phyloP scores from a whole-genome alignment of 441 rosid genomes.

The Gossypium gossypioides region DNA sequence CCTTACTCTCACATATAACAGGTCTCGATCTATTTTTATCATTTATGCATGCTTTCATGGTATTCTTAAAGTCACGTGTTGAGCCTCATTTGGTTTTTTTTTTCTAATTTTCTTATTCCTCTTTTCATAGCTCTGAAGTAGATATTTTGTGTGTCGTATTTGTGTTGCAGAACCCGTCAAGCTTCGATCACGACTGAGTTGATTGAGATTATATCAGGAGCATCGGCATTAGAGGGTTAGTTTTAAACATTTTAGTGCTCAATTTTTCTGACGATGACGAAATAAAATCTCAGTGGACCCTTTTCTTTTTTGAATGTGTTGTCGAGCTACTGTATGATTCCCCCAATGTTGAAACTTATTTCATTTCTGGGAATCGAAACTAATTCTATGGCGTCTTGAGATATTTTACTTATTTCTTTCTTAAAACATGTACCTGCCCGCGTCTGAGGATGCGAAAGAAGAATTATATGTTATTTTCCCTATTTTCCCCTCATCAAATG shows the following conservation, averaged over 20 bases:
- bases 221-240: constrained; percentile 69
- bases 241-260: not conserved
- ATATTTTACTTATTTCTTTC: not conserved
- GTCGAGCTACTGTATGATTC: constrained; percentile 29
- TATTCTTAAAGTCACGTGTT: not conserved
- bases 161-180: constrained; percentile 75
- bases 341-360: constrained; percentile 6
- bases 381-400: not conserved
- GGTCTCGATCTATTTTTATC: constrained; percentile 26
- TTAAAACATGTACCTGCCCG: not conserved
- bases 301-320: constrained; percentile 18
- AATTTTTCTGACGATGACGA: constrained; percentile 19
- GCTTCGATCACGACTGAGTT: constrained; percentile 91
- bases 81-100: not conserved
- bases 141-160: not conserved
- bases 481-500: not conserved
- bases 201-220: constrained; percentile 94
- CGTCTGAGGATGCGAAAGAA: not conserved
- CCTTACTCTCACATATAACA: constrained; percentile 81
- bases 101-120: not conserved
- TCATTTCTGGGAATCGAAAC: constrained; percentile 21
- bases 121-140: not conserved
- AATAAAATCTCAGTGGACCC: constrained; percentile 26
- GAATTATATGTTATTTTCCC: not conserved
- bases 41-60: not conserved